Percentiles rank a stretch among this genome's conserved stretches.
phyloP scores from a whole-genome alignment of 2,329 filamentous ascomycete species.

The Didymella lethalis region DNA sequence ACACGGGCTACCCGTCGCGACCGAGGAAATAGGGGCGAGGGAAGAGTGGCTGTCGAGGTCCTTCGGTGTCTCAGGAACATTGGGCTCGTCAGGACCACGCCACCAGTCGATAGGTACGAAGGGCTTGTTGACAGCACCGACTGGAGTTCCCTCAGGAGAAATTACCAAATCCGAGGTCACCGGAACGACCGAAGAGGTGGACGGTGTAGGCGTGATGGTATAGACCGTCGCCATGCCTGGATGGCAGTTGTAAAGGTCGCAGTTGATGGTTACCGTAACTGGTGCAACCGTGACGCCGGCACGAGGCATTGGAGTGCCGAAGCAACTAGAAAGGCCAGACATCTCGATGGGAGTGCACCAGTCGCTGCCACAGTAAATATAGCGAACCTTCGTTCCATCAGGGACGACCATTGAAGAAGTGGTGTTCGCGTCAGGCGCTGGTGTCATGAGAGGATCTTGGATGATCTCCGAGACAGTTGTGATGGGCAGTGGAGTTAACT shows the following conservation, averaged over 20 bases:
- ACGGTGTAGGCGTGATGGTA: neutral
- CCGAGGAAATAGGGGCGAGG: neutral
- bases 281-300: neutral
- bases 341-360: neutral
- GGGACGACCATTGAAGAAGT: neutral
- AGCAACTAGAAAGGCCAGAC: neutral
- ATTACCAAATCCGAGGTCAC: neutral
- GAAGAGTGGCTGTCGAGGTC: neutral
- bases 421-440: neutral
- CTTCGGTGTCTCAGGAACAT: neutral
- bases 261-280: neutral
- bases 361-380: neutral
- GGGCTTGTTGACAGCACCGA: neutral
- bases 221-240: neutral
- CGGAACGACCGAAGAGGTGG: neutral
- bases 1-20: neutral
- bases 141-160: neutral
- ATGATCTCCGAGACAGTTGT: neutral
- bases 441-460: neutral
- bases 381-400: neutral
- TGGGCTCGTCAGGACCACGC: conserved; percentile 1
- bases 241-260: neutral
- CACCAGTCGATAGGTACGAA: conserved; percentile 8
- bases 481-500: neutral
- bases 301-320: neutral